Conservation (phyloP, 306 rosid species). For the Benincasa hispida region DNA sequence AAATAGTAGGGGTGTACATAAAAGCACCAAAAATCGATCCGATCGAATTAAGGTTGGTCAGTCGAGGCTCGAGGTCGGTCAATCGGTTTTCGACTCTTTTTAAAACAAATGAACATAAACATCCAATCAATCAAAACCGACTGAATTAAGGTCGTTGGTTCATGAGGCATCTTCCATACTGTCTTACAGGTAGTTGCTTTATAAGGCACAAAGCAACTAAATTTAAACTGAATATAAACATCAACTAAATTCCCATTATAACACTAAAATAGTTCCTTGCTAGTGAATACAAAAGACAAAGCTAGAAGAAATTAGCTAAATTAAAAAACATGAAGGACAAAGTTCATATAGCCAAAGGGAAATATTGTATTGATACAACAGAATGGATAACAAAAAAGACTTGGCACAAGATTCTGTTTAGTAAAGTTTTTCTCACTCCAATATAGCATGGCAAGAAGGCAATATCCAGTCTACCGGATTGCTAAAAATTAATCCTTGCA, state of each 20-base stretch:
- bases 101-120: too few species aligned
- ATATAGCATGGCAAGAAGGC: neutral
- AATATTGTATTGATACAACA: neutral
- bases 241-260: neutral
- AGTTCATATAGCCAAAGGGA: neutral
- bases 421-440: neutral
- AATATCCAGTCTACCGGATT: neutral
- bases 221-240: neutral
- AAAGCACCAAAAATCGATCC: too few species aligned
- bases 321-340: neutral
- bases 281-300: neutral
- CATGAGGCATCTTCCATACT: neutral
- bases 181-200: neutral
- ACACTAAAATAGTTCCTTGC: neutral
- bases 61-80: too few species aligned
- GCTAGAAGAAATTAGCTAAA: neutral
- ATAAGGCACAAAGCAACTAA: neutral
- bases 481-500: too few species aligned
- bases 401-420: neutral
- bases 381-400: neutral
- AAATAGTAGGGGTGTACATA: too few species aligned
- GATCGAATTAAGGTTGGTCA: too few species aligned
- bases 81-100: too few species aligned
- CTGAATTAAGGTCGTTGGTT: too few species aligned
- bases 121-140: too few species aligned